Base-by-base conservation (phyloP, 2,329 filamentous ascomycete genomes). In the Aspergillus ochraceoroseus region DNA sequence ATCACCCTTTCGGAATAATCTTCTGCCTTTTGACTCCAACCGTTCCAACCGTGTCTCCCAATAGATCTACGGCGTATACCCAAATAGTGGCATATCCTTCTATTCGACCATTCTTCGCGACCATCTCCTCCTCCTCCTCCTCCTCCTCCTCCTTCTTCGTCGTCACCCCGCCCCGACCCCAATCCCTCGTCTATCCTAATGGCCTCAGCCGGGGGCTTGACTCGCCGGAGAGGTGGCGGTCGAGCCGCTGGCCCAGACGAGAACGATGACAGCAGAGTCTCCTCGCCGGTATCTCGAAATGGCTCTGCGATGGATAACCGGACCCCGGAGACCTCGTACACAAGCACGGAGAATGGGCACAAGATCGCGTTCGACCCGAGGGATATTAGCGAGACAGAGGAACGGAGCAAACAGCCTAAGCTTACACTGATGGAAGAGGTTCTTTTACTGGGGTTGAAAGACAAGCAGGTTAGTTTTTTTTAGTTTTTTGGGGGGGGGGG, bases 351-450 rank as follows among this genome's bases (percentile, higher is more conserved):
- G 70, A 95, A 95, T 71, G 92, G 92, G 53, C 92, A 96, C 77
- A 95, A 94, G 76, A 96, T 98, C 67, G 92, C 89, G 43, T 98
- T 87, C 66, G 92, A 98, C 67, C 92, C 92, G 44, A 79, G 90
- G 67, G 92, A 98, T 68, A 94, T 98, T 59, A 94, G 84, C 71
- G 92, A 98, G 75, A 95, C 82, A 68, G 87, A 85, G 54, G 92
- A 98, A 74, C 76, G 92, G 64, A 92, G 80, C 76, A 96, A 95
- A 73, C 90, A 96, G 73, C 92, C 92, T 32, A 98, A 96, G 75
- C 74, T 98, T 63, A 98, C 92, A 26, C 74, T 98, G 63, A 98
- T 98, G 92, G 92, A 98, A 72, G 92, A 98, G 71, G 84, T 98
- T 39, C 75, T 98, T 61, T 74, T 98, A 58, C 79, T 98, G 68